phyloP scores from a whole-genome alignment of 345 rosid genomes.

The Salix caprea region DNA sequence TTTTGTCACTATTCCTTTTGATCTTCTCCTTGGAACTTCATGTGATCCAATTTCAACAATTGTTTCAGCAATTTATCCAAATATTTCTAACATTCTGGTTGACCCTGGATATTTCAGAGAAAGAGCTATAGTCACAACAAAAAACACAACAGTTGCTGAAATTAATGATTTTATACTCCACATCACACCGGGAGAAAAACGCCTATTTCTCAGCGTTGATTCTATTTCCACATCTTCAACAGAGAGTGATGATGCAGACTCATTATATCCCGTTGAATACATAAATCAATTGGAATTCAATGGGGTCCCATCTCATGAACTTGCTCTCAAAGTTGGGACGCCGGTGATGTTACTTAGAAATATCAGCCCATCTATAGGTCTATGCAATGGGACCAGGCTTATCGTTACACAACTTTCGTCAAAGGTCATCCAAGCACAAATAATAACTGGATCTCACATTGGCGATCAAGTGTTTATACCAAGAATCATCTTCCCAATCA shows the following conservation, averaged over 20 bases:
- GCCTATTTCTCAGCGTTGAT: not conserved
- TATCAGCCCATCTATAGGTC: not conserved
- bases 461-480: not conserved
- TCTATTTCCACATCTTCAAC: not conserved
- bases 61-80: not conserved
- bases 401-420: not conserved
- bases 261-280: constrained; percentile 8
- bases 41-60: not conserved
- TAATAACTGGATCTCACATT: not conserved
- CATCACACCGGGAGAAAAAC: too few species aligned
- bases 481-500: not conserved
- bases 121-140: not conserved
- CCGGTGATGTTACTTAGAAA: constrained; percentile 7
- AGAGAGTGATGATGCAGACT: not conserved
- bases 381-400: constrained; percentile 11
- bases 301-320: not conserved
- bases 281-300: not conserved
- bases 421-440: not conserved
- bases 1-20: not conserved
- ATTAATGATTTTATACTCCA: not conserved
- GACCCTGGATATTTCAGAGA: not conserved
- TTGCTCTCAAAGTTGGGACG: constrained; percentile 1
- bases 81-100: too few species aligned
- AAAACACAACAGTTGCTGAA: not conserved
- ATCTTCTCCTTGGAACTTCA: not conserved